phyloP scores from a whole-genome alignment of 768 basidiomycete genomes.

The Grammothele lineata region DNA sequence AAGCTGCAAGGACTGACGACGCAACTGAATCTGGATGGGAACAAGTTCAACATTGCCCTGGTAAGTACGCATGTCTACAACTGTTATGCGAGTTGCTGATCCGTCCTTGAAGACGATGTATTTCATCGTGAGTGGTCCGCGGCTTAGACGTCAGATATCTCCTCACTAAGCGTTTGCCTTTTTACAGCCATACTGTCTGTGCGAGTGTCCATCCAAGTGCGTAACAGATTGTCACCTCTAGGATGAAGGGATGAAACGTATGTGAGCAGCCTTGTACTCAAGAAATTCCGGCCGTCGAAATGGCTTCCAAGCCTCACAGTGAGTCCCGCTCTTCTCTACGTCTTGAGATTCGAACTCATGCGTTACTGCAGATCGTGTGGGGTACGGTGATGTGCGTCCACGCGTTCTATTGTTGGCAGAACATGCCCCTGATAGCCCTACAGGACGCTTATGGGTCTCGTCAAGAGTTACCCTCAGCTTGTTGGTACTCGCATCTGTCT shows the following conservation, averaged over 20 bases:
- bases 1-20: slow-evolving; percentile 44
- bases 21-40: slow-evolving; percentile 52
- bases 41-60: slow-evolving; percentile 63
- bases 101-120: slow-evolving; percentile 53
- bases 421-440: no score
- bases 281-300: slow-evolving; percentile 60
- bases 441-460: slow-evolving; percentile 64
- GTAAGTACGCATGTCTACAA: slow-evolving; percentile 47
- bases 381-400: slow-evolving; percentile 58
- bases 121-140: slow-evolving; percentile 58
- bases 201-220: slow-evolving; percentile 68
- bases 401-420: no score
- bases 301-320: slow-evolving; percentile 63
- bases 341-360: no score
- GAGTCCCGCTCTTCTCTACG: no score
- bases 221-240: no score
- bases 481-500: slow-evolving; percentile 56
- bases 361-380: slow-evolving; percentile 41
- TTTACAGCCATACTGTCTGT: slow-evolving; percentile 52
- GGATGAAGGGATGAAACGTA: no score
- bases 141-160: no score
- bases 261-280: no score
- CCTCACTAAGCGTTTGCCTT: neutral
- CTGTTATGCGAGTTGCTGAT: no score
- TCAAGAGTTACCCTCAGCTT: slow-evolving; percentile 63